Conservation (phyloP, 2,329 filamentous ascomycete species). For the Ophiostoma sp. region DNA sequence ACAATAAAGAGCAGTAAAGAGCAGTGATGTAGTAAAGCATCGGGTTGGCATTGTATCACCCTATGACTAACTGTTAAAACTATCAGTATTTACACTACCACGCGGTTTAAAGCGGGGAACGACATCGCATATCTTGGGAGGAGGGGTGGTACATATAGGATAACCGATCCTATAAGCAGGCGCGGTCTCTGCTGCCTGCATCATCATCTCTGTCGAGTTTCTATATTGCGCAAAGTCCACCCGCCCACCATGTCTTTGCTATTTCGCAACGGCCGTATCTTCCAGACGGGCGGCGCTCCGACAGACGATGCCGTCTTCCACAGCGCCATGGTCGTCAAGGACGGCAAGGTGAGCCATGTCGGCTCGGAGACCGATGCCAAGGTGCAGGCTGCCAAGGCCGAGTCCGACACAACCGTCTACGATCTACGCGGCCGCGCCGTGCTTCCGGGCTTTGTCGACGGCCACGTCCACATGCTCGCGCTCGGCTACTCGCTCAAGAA, state of each 20-base stretch:
- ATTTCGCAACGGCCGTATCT: conserved; percentile 46
- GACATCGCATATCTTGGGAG: conserved; percentile 4
- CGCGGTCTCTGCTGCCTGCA: neutral
- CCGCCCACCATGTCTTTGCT: conserved; percentile 28
- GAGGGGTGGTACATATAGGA: neutral
- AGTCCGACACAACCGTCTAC: conserved; percentile 28
- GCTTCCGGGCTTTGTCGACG: conserved; percentile 53
- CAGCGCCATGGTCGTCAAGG: conserved; percentile 37
- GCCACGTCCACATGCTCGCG: conserved; percentile 53
- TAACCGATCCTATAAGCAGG: neutral
- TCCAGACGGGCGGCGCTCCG: conserved; percentile 32
- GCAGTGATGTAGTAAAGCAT: neutral
- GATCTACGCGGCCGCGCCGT: conserved; percentile 41
- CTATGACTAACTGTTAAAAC: neutral
- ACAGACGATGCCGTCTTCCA: conserved; percentile 34
- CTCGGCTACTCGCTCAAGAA: conserved; percentile 52
- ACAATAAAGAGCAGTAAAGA: neutral
- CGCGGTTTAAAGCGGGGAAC: neutral
- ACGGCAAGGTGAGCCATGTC: conserved; percentile 36
- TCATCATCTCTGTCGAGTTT: neutral
- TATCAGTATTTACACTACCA: neutral
- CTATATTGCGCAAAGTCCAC: neutral
- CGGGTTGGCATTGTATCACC: neutral
- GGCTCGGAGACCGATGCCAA: conserved; percentile 34
- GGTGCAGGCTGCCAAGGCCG: conserved; percentile 31